A percentile compares a stretch with the other conserved stretches of the same genome.
Conservation (phyloP, 2,329 filamentous ascomycete species). For the Phialophora verrucosa region DNA sequence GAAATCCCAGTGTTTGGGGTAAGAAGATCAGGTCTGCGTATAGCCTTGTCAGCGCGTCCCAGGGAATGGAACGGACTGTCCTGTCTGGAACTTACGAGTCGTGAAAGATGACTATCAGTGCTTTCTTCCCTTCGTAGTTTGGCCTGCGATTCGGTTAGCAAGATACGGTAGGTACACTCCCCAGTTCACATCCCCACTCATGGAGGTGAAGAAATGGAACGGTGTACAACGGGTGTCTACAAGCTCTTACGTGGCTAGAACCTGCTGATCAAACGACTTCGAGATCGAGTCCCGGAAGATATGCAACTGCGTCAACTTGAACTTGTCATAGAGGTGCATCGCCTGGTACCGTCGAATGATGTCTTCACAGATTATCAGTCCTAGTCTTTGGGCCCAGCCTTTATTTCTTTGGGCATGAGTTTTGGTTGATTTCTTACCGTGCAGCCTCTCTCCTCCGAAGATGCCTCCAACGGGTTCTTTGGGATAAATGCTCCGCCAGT, state of each 20-base stretch:
- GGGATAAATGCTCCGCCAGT: slow-evolving; percentile 88
- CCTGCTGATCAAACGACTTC: slow-evolving; percentile 82
- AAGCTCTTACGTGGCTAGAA: slow-evolving; percentile 70
- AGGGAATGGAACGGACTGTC: slow-evolving; percentile 1
- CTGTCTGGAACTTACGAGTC: slow-evolving; percentile 55
- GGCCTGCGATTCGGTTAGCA: slow-evolving; percentile 53
- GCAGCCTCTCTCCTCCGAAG: slow-evolving; percentile 67
- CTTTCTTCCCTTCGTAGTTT: slow-evolving; percentile 68
- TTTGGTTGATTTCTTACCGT: slow-evolving; percentile 51
- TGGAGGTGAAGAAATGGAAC: neutral
- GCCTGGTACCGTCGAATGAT: slow-evolving; percentile 79
- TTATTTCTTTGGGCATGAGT: neutral
- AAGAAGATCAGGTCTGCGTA: slow-evolving; percentile 68
- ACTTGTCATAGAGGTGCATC: slow-evolving; percentile 70
- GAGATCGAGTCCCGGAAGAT: slow-evolving; percentile 76
- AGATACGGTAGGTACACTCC: neutral
- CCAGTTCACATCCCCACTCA: neutral
- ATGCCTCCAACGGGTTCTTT: slow-evolving; percentile 61
- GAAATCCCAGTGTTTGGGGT: slow-evolving; percentile 72
- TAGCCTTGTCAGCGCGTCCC: slow-evolving; percentile 14
- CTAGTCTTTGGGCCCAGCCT: neutral
- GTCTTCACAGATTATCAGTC: slow-evolving; percentile 54
- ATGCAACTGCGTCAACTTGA: slow-evolving; percentile 79
- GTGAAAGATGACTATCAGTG: slow-evolving; percentile 84
- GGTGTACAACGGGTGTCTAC: neutral